These are phyloP conservation scores for Candida insectalens DNA, from an alignment of 805 yeast genomes.

Conservation along the genomic window DNA sequence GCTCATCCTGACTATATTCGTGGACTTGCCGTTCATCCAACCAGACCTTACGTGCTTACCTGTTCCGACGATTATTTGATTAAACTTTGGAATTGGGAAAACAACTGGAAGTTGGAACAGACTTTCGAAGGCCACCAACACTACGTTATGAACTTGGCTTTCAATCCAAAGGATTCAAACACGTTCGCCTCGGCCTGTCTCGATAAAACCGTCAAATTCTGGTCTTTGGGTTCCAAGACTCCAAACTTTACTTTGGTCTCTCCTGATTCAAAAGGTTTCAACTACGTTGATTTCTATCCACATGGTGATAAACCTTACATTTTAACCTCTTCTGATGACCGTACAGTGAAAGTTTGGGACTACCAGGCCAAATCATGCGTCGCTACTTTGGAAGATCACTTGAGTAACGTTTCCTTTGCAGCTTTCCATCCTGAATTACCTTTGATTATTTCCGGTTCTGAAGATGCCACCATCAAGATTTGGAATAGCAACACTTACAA, in stretches of 20 bases:
- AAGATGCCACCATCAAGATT: constrained; percentile 86
- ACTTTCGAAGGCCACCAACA: constrained; percentile 93
- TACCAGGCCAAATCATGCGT: constrained; percentile 95
- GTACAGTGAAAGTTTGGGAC: constrained; percentile 86
- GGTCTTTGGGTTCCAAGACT: constrained; percentile 82
- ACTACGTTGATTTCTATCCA: constrained; percentile 94
- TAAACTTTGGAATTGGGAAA: constrained; percentile 97
- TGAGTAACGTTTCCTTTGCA: constrained; percentile 92
- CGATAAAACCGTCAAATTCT: constrained; percentile 92
- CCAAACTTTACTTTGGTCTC: constrained; percentile 91
- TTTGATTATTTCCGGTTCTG: constrained; percentile 89
- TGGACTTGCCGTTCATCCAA: constrained; percentile 87
- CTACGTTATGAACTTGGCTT: constrained; percentile 87
- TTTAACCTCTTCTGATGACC: constrained; percentile 86
- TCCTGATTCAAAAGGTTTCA: constrained; percentile 89
- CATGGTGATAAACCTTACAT: constrained; percentile 95
- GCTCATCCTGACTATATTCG: constrained; percentile 98
- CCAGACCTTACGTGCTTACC: constrained; percentile 81
- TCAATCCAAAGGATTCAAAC: constrained; percentile 95
- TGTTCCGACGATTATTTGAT: constrained; percentile 88
- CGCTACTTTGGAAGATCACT: constrained; percentile 89
- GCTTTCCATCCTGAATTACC: constrained; percentile 98
- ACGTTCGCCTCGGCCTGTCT: constrained; percentile 96
- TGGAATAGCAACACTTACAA: constrained; percentile 95
- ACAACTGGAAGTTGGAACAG: constrained; percentile 82